Evolutionary conservation across 805 yeast species (phyloP), one percentile per base, ranked within the genome.

Genomic region (Pichia thaimueangensis): DNA sequence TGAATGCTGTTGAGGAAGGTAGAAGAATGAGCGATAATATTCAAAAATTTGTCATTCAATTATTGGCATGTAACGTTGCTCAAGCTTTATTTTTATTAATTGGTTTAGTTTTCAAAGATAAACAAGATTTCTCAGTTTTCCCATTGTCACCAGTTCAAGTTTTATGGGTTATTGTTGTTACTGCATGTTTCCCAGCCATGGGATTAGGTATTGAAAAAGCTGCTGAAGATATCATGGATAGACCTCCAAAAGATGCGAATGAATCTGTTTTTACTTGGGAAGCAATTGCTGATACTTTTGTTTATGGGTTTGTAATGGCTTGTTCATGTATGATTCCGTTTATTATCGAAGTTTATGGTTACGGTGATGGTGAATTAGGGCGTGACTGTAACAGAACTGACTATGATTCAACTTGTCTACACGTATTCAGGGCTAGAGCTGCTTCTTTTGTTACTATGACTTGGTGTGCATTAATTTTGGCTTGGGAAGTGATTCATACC

Each of bases 141-240:
- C 89, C 91, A 37, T 69, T 84, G 45, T 74, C 86, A 46, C 89
- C 91, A 8, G 86, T 83, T 45, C 87, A 83, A 62, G 87, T 81
- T 7, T 66, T 83, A 51, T 83, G 89, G 89, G 76, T 83, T 53
- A 74, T 83, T 55, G 86, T 83, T 56, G 75, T 82, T 32, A 82
- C 91, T 1, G 80, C 88, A 1, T 80, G 87, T 52, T 81, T 82
- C 70, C 91, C 91, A 34, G 89, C 89, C 17, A 82, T 83, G 86
- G 89, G 91, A 22, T 71, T 82, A 41, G 87, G 87, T 39, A 69
- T 78, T 43, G 86, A 82, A 59, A 67, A 65, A 45, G 86, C 86
- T 0, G 68, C 71, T 47, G 74, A 76, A 29, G 86, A 78, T 54
- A 63, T 80, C 32, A 78, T 82, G 77, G 70, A 73, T 30, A 68